phyloP scores from a whole-genome alignment of 1,284 basidiomycete species.

The Sphagnurus paluster region DNA sequence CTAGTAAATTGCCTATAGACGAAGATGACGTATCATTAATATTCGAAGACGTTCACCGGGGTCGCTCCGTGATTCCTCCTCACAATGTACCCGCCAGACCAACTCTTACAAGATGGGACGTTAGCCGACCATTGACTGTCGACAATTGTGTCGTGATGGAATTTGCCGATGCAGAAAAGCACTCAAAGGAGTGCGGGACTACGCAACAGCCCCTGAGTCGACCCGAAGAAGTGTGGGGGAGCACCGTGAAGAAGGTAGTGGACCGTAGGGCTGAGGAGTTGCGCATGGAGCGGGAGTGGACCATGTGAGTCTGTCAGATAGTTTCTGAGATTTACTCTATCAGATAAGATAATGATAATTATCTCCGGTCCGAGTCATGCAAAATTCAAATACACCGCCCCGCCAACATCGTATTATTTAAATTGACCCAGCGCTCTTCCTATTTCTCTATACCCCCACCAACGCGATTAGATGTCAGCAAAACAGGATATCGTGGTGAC shows the following conservation, averaged over 20 bases:
- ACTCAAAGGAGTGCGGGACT: conserved; percentile 53
- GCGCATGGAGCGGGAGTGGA: conserved; percentile 47
- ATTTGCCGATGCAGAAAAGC: conserved; percentile 68
- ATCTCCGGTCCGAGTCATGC: too few relatives aligned
- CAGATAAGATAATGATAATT: too few relatives aligned
- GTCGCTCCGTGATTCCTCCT: conserved; percentile 78
- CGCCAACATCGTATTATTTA: too few relatives aligned
- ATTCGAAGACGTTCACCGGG: conserved; percentile 86
- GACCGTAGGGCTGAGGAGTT: conserved; percentile 52
- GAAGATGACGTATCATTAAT: conserved; percentile 81
- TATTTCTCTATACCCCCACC: neutral
- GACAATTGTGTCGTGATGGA: conserved; percentile 87
- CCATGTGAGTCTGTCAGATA: too few relatives aligned
- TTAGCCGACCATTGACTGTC: conserved; percentile 54
- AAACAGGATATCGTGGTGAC: conserved; percentile 10
- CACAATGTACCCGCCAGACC: conserved; percentile 71
- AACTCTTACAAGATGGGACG: conserved; percentile 81
- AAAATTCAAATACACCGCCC: too few relatives aligned
- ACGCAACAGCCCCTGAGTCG: conserved; percentile 28
- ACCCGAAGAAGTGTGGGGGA: conserved; percentile 66
- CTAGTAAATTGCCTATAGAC: conserved; percentile 74
- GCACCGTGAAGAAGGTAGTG: conserved; percentile 57
- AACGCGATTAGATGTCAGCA: too few relatives aligned
- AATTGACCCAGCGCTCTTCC: neutral
- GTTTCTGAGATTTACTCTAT: too few relatives aligned